A percentile compares a stretch with the other conserved stretches of the same genome.
Evolutionary conservation across 352 stramenopile species (phyloP).

Genomic region (Aphanomyces astaci): DNA sequence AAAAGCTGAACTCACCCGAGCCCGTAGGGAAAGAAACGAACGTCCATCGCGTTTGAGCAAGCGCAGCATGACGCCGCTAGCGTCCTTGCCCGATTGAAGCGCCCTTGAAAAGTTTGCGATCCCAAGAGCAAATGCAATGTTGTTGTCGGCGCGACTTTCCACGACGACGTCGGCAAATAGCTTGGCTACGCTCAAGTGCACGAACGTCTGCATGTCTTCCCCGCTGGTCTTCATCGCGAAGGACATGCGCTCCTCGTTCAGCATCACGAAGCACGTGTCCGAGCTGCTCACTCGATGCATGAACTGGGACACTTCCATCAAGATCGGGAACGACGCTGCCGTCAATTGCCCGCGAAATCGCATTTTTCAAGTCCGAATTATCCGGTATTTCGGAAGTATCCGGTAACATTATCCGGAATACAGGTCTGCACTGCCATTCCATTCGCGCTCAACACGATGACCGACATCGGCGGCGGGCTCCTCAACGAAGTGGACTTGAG

Average conservation of each 20-base stretch:
- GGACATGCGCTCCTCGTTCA: slow-evolving; percentile 54
- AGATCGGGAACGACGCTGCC: slow-evolving; percentile 63
- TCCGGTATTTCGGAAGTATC: neutral
- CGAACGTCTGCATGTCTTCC: slow-evolving; percentile 75
- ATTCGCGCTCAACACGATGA: neutral
- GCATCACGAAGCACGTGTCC: slow-evolving; percentile 60
- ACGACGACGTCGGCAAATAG: slow-evolving; percentile 68
- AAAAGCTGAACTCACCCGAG: slow-evolving; percentile 30
- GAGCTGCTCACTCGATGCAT: slow-evolving; percentile 49
- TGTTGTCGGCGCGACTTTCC: slow-evolving; percentile 64
- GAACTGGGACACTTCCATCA: slow-evolving; percentile 68
- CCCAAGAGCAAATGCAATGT: slow-evolving; percentile 73
- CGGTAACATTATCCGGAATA: neutral
- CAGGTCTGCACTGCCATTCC: neutral
- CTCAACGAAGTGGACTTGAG: slow-evolving; percentile 12
- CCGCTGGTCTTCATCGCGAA: slow-evolving; percentile 61
- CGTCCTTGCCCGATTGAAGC: slow-evolving; percentile 64
- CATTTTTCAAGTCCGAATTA: slow-evolving; percentile 31
- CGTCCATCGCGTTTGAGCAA: slow-evolving; percentile 68
- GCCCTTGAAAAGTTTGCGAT: slow-evolving; percentile 67
- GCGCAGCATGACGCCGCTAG: slow-evolving; percentile 69
- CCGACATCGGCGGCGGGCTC: neutral
- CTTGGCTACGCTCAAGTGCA: slow-evolving; percentile 46
- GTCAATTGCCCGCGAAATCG: slow-evolving; percentile 69
- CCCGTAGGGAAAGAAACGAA: slow-evolving; percentile 69